Evolutionary conservation across 202 grass and related monocot genomes (phyloP).

Genomic region (Setaria viridis): DNA sequence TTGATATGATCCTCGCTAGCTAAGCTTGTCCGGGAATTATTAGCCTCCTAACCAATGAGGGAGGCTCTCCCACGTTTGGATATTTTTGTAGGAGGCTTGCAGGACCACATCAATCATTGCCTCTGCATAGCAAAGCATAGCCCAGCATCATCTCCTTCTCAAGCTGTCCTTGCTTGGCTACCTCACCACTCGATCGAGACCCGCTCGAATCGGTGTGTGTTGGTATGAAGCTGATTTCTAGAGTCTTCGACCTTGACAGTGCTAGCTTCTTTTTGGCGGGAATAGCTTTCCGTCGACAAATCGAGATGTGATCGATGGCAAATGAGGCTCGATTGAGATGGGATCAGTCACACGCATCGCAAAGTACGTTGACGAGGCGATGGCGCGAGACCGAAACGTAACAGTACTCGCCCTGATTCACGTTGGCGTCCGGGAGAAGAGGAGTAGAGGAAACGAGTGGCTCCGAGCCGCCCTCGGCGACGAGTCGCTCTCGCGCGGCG

Average conservation of each 20-base stretch:
- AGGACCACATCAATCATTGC: slow-evolving; percentile 35
- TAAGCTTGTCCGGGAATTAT: neutral
- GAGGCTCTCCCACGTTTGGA: neutral
- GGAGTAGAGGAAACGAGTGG: neutral
- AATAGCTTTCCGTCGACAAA: neutral
- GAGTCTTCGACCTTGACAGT: neutral
- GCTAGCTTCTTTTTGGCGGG: neutral
- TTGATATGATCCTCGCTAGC: slow-evolving; percentile 1
- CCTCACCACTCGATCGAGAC: slow-evolving; percentile 23
- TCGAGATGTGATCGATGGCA: neutral
- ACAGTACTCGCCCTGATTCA: neutral
- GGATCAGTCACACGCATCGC: neutral
- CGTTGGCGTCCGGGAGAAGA: neutral
- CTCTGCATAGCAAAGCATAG: neutral
- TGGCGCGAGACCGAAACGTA: neutral
- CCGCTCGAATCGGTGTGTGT: neutral
- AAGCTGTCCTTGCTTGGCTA: slow-evolving; percentile 8
- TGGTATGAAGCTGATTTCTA: neutral
- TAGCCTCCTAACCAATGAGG: neutral
- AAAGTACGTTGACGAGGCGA: neutral
- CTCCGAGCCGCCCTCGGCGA: no score
- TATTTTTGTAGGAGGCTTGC: slow-evolving; percentile 20
- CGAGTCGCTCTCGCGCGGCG: slow-evolving; percentile 10
- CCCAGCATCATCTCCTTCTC: neutral
- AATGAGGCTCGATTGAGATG: neutral